Evolutionary conservation across 2,329 filamentous ascomycete species (phyloP).

Genomic region (Exophiala bonariae): DNA sequence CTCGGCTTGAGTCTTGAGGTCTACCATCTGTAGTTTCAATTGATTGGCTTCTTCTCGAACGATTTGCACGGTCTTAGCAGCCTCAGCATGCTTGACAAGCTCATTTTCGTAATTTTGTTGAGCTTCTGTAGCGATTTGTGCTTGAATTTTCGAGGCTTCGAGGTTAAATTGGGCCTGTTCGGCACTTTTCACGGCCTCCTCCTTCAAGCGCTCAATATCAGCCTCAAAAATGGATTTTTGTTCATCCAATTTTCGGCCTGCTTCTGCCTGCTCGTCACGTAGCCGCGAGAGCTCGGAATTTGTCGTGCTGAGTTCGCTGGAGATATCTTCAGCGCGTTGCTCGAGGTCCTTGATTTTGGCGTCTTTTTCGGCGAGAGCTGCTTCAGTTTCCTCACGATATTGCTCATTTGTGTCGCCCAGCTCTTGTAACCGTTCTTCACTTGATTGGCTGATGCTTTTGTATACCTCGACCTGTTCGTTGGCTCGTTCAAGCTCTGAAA

Average conservation of each 20-base stretch:
- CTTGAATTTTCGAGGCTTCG: slow-evolving; percentile 88
- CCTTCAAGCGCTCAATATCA: slow-evolving; percentile 78
- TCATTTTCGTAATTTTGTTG: slow-evolving; percentile 96
- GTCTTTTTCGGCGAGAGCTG: slow-evolving; percentile 73
- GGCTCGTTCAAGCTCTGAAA: slow-evolving; percentile 75
- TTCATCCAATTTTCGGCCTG: slow-evolving; percentile 69
- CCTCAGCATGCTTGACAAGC: slow-evolving; percentile 90
- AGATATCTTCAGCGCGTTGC: slow-evolving; percentile 80
- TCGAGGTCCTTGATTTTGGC: slow-evolving; percentile 76
- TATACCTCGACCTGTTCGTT: slow-evolving; percentile 83
- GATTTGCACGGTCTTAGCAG: slow-evolving; percentile 79
- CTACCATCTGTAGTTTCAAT: slow-evolving; percentile 74
- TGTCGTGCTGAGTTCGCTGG: slow-evolving; percentile 74
- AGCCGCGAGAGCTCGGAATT: slow-evolving; percentile 80
- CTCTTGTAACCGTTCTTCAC: slow-evolving; percentile 83
- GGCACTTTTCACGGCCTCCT: slow-evolving; percentile 76
- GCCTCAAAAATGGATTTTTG: slow-evolving; percentile 77
- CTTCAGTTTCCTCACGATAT: slow-evolving; percentile 83
- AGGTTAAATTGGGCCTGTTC: slow-evolving; percentile 82
- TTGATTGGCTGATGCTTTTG: slow-evolving; percentile 79
- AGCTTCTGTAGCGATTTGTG: slow-evolving; percentile 87
- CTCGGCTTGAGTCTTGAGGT: slow-evolving; percentile 77
- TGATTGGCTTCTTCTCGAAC: slow-evolving; percentile 79
- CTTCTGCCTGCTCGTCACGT: slow-evolving; percentile 77
- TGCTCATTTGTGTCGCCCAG: slow-evolving; percentile 79